Conservation (phyloP, 768 basidiomycete genomes). For the Suillus americanus region DNA sequence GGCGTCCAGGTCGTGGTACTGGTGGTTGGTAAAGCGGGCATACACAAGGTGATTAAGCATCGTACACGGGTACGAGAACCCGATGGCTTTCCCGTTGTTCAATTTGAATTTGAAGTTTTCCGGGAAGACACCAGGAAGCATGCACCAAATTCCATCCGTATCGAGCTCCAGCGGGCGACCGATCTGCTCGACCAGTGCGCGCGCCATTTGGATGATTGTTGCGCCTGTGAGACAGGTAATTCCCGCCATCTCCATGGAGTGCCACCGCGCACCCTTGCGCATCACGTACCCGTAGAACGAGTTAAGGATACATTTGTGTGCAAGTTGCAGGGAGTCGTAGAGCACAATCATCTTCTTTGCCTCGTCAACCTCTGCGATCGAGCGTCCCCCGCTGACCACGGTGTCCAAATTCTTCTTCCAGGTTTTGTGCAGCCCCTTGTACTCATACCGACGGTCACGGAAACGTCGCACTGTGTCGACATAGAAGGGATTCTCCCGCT, state of each 20-base stretch:
- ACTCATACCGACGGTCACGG: constrained; percentile 97
- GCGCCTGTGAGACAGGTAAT: constrained; percentile 98
- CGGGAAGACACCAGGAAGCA: constrained; percentile 97
- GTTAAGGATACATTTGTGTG: constrained; percentile 99
- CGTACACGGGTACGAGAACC: constrained; percentile 95
- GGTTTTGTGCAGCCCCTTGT: constrained; percentile 97
- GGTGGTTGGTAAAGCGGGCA: constrained; percentile 93
- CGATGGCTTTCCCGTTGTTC: constrained; percentile 79
- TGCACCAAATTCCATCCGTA: constrained; percentile 99
- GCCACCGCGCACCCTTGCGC: constrained; percentile 99
- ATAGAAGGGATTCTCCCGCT: constrained; percentile 98
- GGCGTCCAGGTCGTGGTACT: constrained; percentile 91
- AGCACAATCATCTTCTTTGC: constrained; percentile 99
- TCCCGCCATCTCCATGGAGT: constrained; percentile 99
- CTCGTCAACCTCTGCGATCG: constrained; percentile 88
- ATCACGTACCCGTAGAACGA: constrained; percentile 99
- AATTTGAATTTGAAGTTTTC: constrained; percentile 98
- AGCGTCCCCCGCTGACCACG: constrained; percentile 61
- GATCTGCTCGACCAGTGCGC: constrained; percentile 95
- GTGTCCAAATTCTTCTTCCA: constrained; percentile 98
- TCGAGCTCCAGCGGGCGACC: constrained; percentile 96
- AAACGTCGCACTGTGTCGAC: constrained; percentile 97
- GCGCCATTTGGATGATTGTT: constrained; percentile 98
- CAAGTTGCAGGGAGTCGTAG: constrained; percentile 97
- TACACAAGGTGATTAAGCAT: constrained; percentile 99